Base-by-base conservation (phyloP, 345 rosid species). In the Corymbia maculata region DNA sequence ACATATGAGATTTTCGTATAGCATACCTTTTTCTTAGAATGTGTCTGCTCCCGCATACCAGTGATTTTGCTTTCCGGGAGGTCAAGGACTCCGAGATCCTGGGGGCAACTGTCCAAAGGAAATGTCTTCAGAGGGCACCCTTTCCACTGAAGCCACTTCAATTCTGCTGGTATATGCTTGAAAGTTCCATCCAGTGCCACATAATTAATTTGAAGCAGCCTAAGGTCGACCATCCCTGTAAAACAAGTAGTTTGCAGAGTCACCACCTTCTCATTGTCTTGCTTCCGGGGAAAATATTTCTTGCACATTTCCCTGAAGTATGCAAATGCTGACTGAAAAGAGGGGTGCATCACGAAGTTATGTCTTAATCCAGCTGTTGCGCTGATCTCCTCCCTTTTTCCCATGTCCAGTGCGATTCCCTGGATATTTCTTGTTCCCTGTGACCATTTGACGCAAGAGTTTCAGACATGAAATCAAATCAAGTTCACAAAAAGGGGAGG, bases 81-180 rank as follows among this genome's bases (percentile, higher is more conserved):
- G 92, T 96, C 94, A 90, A 95, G 96, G 88, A 96, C 94, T 30
- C 93, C 95, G 66, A 95, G 95, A 85, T 93, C 68, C 30, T 66
- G 6, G 80, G 92, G 90, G 87, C 75, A 88, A 87, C 92, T 90
- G 80, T 91, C 89, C 36, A 90, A 87, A 70, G 96, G 96, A 52
- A 96, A 91, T 45, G 70, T 86, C 91, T 90, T 86, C 91, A 93
- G 61, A 7, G 93, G 91, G 86, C 97, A 95, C 32, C 93, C 92
- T 91, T 91, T 94, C 99, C 97, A 95, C 53, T 93, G 95, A 47
- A 96, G 92, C 95, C 98, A 96, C 89, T 92, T 94, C 87, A 95
- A 85, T 66, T 90, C 93, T 57, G 85, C 80, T 36, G 98, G 96
- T 59, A 96, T 92, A 53, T 51, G 88, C 64, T 92, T 90, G 55